These are phyloP conservation scores for Colletotrichum theobromicola DNA, from an alignment of 2,329 filamentous ascomycete genomes.

Conservation along the genomic window DNA sequence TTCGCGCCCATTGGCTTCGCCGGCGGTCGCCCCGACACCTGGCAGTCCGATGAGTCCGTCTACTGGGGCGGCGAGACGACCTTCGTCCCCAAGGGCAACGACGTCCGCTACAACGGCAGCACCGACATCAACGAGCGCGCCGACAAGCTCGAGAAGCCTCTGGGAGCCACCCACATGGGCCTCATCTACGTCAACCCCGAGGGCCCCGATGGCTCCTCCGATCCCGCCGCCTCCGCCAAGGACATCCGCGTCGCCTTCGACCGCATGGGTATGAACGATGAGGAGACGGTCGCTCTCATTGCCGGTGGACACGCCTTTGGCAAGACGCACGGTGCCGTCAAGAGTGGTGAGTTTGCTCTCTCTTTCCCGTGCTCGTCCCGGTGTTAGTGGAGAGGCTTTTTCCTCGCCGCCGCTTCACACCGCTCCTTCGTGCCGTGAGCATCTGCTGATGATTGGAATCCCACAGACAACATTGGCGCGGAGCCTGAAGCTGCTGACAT, in stretches of 20 bases:
- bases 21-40: slow-evolving; percentile 74
- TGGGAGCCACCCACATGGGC: slow-evolving; percentile 75
- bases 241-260: slow-evolving; percentile 79
- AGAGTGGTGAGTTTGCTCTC: background rate
- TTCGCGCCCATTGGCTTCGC: slow-evolving; percentile 77
- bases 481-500: slow-evolving; percentile 71
- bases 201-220: slow-evolving; percentile 74
- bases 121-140: slow-evolving; percentile 19
- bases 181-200: slow-evolving; percentile 85
- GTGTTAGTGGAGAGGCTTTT: background rate
- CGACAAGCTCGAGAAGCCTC: slow-evolving; percentile 62
- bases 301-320: slow-evolving; percentile 80
- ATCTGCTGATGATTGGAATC: slow-evolving; percentile 20
- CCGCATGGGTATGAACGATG: slow-evolving; percentile 84
- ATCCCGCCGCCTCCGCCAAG: slow-evolving; percentile 70
- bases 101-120: slow-evolving; percentile 66
- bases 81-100: slow-evolving; percentile 70
- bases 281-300: slow-evolving; percentile 82
- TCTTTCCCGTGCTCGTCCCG: background rate
- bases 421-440: background rate
- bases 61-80: slow-evolving; percentile 80
- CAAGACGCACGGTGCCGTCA: slow-evolving; percentile 78
- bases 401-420: background rate
- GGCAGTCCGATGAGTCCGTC: slow-evolving; percentile 76
- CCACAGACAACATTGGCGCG: slow-evolving; percentile 65